Evolutionary conservation across 805 yeast species (phyloP).

Genomic region (Ogataea haglerorum): DNA sequence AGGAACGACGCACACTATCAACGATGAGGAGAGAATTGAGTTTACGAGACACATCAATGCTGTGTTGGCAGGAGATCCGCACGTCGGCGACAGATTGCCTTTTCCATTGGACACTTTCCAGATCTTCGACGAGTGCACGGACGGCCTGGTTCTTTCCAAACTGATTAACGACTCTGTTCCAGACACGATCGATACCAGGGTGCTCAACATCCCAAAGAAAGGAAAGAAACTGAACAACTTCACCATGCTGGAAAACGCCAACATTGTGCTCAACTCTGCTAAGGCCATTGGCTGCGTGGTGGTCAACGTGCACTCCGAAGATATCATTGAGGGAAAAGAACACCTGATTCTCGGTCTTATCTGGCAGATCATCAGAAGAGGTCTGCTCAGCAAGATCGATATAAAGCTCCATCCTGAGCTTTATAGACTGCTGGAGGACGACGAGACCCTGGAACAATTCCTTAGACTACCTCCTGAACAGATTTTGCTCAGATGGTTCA

Average conservation of each 20-base stretch:
- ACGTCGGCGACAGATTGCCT: slow-evolving; percentile 81
- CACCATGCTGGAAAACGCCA: slow-evolving; percentile 95
- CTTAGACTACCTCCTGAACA: slow-evolving; percentile 97
- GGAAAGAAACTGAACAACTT: slow-evolving; percentile 84
- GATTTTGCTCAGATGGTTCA: slow-evolving; percentile 94
- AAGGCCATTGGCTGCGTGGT: slow-evolving; percentile 98
- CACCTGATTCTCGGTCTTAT: slow-evolving; percentile 87
- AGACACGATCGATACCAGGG: slow-evolving; percentile 97
- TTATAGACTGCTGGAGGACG: slow-evolving; percentile 90
- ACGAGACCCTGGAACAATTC: slow-evolving; percentile 95
- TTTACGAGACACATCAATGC: slow-evolving; percentile 95
- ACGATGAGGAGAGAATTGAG: slow-evolving; percentile 94
- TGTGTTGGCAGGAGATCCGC: slow-evolving; percentile 83
- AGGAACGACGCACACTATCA: slow-evolving; percentile 93
- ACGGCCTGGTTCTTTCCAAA: slow-evolving; percentile 88
- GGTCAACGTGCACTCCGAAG: slow-evolving; percentile 95
- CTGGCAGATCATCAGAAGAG: slow-evolving; percentile 98
- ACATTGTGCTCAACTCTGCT: slow-evolving; percentile 96
- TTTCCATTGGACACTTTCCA: slow-evolving; percentile 93
- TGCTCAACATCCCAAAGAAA: slow-evolving; percentile 79
- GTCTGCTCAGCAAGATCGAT: slow-evolving; percentile 90
- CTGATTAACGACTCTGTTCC: slow-evolving; percentile 97
- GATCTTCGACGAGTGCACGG: slow-evolving; percentile 93
- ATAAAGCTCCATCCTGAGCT: slow-evolving; percentile 95
- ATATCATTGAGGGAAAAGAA: slow-evolving; percentile 87